Base-by-base conservation (phyloP, 2,329 filamentous ascomycete genomes). In the Colletotrichum abscissum region DNA sequence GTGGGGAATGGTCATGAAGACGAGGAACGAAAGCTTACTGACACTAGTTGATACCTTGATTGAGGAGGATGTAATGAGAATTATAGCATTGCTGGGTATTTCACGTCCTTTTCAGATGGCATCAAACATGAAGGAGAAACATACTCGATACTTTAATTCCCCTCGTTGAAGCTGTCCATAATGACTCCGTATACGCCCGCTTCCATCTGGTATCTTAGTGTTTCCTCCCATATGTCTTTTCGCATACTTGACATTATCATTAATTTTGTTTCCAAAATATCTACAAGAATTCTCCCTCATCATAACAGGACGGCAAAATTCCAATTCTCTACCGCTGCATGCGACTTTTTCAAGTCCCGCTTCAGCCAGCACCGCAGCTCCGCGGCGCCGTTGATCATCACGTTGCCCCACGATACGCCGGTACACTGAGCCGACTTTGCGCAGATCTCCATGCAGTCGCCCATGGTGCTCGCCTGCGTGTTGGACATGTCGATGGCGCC, bases 361-460 rank as follows among this genome's bases (percentile, higher is more conserved):
- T 87, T 87, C 67, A 87, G 74, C 81, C 82, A 88, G 76, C 86
- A 88, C 5, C 80, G 79, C 65, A 85, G 84, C 67, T 82, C 79
- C 49, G 78, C 78, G 4, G 46, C 81, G 12, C 78, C 71, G 57
- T 86, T 85, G n/a, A 83, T 83, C 0, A 81, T 74, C 9, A 86
- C 78, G 62, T 82, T 80, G 2, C 86, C 86, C 86, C 86, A 88
- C 11, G 84, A 83, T 62, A 82, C 85, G 5, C 82, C 86, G 1
- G 82, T 82, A 74, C 85, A 87, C 22, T 79, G 80, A 3, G 76
- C 62, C 11, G 80, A 82, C 5, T 80, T 81, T 0, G 85, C 85
- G 74, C 86, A 87, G 46, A 82, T 82, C 59, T 82, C 80, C 76
- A 87, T 86, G 77, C 86, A 87, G 28, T 83, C 84, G 67, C 84